Evolutionary conservation across 2,329 filamentous ascomycete genomes (phyloP).

Genomic region (Trichoderma sp.): DNA sequence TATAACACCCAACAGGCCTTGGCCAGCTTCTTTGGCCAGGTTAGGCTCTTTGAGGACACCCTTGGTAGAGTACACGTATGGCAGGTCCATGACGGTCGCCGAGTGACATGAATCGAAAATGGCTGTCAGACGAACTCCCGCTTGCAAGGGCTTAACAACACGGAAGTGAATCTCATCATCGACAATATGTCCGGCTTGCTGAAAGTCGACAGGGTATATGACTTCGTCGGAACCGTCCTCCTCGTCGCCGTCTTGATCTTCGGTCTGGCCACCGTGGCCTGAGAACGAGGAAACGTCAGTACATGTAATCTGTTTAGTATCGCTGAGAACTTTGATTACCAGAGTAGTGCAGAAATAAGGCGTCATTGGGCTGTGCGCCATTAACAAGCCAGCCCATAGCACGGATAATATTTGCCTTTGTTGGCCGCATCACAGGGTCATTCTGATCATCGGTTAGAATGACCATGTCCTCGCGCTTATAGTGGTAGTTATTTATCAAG

Average conservation of each 20-base stretch:
- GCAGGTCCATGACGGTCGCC: slow-evolving; percentile 73
- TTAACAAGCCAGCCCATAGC: slow-evolving; percentile 77
- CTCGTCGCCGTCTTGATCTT: slow-evolving; percentile 73
- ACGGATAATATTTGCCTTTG: slow-evolving; percentile 76
- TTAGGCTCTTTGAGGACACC: slow-evolving; percentile 81
- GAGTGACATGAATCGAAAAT: slow-evolving; percentile 85
- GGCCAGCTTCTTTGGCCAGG: slow-evolving; percentile 75
- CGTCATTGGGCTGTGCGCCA: slow-evolving; percentile 71
- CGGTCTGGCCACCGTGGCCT: slow-evolving; percentile 76
- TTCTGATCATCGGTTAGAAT: slow-evolving; percentile 74
- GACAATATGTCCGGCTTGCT: slow-evolving; percentile 69
- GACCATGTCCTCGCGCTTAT: slow-evolving; percentile 79
- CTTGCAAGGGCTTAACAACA: slow-evolving; percentile 73
- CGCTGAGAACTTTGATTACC: slow-evolving; percentile 44
- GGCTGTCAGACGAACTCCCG: slow-evolving; percentile 81
- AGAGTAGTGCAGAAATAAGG: slow-evolving; percentile 77
- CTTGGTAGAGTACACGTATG: slow-evolving; percentile 79
- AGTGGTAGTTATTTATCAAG: slow-evolving; percentile 66
- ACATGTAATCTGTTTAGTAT: no score
- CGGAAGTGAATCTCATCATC: slow-evolving; percentile 78
- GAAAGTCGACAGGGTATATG: slow-evolving; percentile 76
- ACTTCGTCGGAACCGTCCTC: slow-evolving; percentile 77
- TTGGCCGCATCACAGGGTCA: slow-evolving; percentile 69
- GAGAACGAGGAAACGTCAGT: background rate
- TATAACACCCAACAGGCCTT: slow-evolving; percentile 71